Conservation (phyloP, 495 filamentous ascomycete genomes). For the Penicillium herquei region DNA sequence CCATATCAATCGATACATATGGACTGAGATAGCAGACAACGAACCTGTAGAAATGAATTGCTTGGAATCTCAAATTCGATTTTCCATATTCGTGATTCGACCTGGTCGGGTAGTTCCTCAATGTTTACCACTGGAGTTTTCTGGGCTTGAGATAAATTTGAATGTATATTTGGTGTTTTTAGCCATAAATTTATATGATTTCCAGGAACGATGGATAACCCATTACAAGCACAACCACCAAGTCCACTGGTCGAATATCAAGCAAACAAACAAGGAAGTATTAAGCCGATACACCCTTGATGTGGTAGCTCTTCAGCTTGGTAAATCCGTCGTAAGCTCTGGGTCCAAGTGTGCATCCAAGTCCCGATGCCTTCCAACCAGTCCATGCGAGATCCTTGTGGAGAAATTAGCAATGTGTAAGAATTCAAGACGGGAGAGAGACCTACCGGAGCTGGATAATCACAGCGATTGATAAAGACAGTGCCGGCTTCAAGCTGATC, state of each 20-base stretch:
- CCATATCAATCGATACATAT: background rate
- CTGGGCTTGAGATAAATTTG: no score
- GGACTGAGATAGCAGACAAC: background rate
- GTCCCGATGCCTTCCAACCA: conserved; percentile 95
- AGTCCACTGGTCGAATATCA: no score
- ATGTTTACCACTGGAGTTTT: no score
- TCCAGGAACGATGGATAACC: no score
- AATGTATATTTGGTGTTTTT: no score
- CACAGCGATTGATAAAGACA: conserved; percentile 92
- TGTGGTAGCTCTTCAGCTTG: conserved; percentile 92
- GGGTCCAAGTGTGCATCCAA: conserved; percentile 82
- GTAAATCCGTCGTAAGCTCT: conserved; percentile 94
- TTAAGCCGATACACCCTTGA: conserved; percentile 59
- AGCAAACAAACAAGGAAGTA: background rate
- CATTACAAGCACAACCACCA: no score
- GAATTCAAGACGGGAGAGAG: background rate
- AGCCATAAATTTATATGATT: no score
- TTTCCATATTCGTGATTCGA: no score
- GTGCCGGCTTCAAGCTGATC: conserved; percentile 90
- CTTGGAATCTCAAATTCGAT: no score
- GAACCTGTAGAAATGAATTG: background rate
- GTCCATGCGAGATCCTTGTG: conserved; percentile 92
- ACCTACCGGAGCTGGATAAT: conserved; percentile 89
- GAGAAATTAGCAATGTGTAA: conserved; percentile 14
- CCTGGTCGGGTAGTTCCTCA: no score